Base-by-base conservation (phyloP, 1,284 basidiomycete species). In the Ustilago cynodontis region DNA sequence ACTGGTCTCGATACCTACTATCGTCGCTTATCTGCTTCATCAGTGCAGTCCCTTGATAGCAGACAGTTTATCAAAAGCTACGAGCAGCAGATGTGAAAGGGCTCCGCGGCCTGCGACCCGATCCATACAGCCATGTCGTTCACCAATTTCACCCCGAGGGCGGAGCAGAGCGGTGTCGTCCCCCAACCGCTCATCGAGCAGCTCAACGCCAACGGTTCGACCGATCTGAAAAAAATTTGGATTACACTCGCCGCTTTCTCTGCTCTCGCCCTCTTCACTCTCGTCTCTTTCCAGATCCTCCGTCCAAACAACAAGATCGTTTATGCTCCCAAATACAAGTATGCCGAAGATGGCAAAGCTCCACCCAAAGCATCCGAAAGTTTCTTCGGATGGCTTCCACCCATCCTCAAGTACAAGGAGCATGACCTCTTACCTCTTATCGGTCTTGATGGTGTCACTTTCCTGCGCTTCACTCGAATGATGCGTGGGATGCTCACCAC, bases 401-500 rank as follows among this genome's bases (percentile, higher is more conserved):
- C 96, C 2, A 90, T 98, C 22, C 82, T 94, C 56, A 90, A 91
- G 71, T 92, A 92, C 31, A 92, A 92, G 80, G 96, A 99, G 86
- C 90, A 92, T 29, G 92, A 94, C 78, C 90, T 98, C 50, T 88
- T 98, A 33, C 91, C 93, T 78, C 94, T 95, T 85, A 90, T 98
- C 81, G 96, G 89, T 33, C 79, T 98, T 22, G 97, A 99, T 85
- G 96, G 95, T 0, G 92, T 94, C 56, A 90, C 93, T 14, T 99
- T 94, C 86, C 90, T 99, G 20, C 92, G 95, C 24, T 98, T 99
- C 86, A 89, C 93, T 29, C 91, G 94, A 70, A 91, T 99, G 88
- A 90, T 93, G 82, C 91, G 94, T 28, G 74, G 62, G 58, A 77
- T 80, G 59, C 66, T 79, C 35, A 77, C 78, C 22, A 68, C 72